Evolutionary conservation across 768 basidiomycete species (phyloP), one percentile per base, ranked within the genome.

Genomic region (Leccinum obscurum): DNA sequence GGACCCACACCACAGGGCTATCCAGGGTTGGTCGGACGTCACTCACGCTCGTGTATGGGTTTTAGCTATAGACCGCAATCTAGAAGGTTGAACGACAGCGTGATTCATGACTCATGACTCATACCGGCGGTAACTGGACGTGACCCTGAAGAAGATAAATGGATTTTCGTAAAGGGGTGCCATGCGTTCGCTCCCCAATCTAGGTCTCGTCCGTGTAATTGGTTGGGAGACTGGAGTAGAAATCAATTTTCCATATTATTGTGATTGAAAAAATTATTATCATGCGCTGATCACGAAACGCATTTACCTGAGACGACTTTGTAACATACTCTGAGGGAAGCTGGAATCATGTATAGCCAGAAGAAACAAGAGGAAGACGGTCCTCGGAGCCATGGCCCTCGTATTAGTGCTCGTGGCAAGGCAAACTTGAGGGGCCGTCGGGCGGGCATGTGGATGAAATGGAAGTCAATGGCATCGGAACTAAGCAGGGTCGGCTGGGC

Each of bases 1-100:
- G 52, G 52, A 49, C 55, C 55, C 56, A 52, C 55, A 50, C 44
- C 44, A 49, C 20, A 30, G 26, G 54, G 26, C 20, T 17, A 22
- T 32, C 22, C 49, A 57, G 50, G 50, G 56, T 57, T 50, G 49
- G 32, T n/a, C 34, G 15, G 17, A 28, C 14, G 34, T 54, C 34
- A 54, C 34, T 57, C 56, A 34, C 34, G 26, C 26, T n/a, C 17
- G 32, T 14, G 56, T 15, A 34, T 52, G 22, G 14, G 32, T 35
- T 53, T 56, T 10, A 35, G 34, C 56, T 8, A 11, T 7, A 9
- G 50, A 35, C 52, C 17, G 17, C 15, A 6, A 24, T 51, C 30
- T 52, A 51, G 15, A 34, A 52, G 44, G 44, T 15, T 10, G 44
- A 8, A 24, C 6, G 46, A 13, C 13, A 50, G 22, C 6, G 24